Conservation (phyloP, 352 stramenopile genomes). For the Blastocystis sp. region DNA sequence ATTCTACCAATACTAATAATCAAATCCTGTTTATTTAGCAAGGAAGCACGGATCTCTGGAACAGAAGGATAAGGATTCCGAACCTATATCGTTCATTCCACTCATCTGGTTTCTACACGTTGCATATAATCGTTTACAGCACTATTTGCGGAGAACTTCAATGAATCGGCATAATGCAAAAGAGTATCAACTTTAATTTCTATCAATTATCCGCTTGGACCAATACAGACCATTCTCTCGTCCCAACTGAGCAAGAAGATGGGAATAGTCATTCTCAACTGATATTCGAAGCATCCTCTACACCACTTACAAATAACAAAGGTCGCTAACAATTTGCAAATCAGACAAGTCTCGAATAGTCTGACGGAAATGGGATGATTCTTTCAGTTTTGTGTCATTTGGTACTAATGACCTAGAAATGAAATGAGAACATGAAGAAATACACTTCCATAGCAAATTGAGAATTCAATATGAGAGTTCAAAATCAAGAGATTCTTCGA, state of each 20-base stretch:
- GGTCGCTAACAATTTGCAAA: constrained; percentile 1
- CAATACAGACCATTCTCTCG: background rate
- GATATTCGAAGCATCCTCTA: constrained; percentile 38
- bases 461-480: background rate
- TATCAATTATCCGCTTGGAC: background rate
- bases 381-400: background rate
- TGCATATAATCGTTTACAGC: background rate
- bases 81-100: background rate
- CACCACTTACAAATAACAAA: background rate
- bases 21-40: background rate
- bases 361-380: background rate
- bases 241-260: background rate
- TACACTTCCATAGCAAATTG: background rate
- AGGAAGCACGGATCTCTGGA: background rate
- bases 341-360: background rate
- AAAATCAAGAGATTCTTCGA: background rate
- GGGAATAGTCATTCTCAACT: constrained; percentile 11
- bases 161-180: constrained; percentile 14
- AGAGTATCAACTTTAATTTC: constrained; percentile 43
- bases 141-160: constrained; percentile 57
- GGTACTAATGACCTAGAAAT: background rate
- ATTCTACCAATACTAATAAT: background rate
- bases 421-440: background rate
- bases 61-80: constrained; percentile 23
- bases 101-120: background rate